Evolutionary conservation across 257 asterid genomes (phyloP).

Genomic region (Solanum tacnaense): DNA sequence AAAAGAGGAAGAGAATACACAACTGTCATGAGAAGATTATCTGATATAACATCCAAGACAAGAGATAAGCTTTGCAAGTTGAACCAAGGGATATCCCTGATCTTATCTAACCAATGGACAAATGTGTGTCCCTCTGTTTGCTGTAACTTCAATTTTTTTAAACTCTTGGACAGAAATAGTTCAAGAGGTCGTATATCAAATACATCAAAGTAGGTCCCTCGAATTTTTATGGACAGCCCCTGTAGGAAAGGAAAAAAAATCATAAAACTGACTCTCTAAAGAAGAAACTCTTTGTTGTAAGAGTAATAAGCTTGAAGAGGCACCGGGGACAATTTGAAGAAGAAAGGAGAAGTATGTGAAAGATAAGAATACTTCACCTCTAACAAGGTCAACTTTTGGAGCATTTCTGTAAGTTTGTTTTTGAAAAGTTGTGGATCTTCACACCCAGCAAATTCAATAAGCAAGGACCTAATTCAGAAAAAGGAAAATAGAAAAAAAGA

Average conservation of each 20-base stretch:
- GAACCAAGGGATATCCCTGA: constrained; percentile 9
- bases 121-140: constrained; percentile 29
- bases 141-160: constrained; percentile 50
- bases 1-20: constrained; percentile 42
- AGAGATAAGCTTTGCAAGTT: constrained; percentile 40
- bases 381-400: constrained; percentile 27
- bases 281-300: background rate
- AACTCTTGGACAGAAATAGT: constrained; percentile 39
- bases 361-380: constrained; percentile 38
- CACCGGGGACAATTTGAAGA: background rate
- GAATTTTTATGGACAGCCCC: constrained; percentile 55
- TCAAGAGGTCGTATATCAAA: constrained; percentile 18
- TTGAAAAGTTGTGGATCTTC: constrained; percentile 24
- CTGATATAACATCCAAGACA: constrained; percentile 47
- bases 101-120: constrained; percentile 16
- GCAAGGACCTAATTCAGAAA: constrained; percentile 42
- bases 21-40: constrained; percentile 38
- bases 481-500: background rate
- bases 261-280: constrained; percentile 2
- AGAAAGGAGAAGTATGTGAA: background rate
- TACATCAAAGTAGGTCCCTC: constrained; percentile 30
- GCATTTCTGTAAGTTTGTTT: constrained; percentile 28
- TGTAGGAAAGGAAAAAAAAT: constrained; percentile 19
- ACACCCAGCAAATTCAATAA: constrained; percentile 47
- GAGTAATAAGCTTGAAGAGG: background rate